These are phyloP conservation scores for Yarrowia keelungensis DNA, from an alignment of 805 yeast species.

Conservation along the genomic window DNA sequence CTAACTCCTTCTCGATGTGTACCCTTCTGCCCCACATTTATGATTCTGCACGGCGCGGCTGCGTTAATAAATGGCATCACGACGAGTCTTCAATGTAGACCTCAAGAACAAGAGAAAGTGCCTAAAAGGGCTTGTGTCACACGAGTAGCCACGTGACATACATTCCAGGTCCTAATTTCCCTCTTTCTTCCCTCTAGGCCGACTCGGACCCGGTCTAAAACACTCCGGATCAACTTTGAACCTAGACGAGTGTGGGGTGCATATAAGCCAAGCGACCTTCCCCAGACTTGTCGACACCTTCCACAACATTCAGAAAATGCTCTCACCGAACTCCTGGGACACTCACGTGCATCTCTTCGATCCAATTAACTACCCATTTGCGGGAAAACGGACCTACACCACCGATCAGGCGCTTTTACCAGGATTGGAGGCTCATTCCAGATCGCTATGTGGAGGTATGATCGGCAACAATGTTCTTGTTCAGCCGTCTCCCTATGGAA, in stretches of 20 bases:
- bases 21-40: neutral
- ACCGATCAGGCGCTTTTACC: constrained; percentile 22
- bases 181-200: neutral
- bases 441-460: constrained; percentile 26
- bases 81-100: neutral
- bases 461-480: constrained; percentile 24
- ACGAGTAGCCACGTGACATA: neutral
- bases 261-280: constrained; percentile 17
- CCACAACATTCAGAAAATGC: constrained; percentile 1
- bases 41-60: neutral
- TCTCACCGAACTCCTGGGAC: constrained; percentile 35
- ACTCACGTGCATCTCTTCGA: constrained; percentile 36
- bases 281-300: neutral
- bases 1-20: neutral
- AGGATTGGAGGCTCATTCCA: constrained; percentile 13
- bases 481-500: constrained; percentile 33
- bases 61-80: neutral
- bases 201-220: constrained; percentile 15
- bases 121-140: neutral
- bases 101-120: neutral
- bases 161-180: neutral
- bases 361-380: constrained; percentile 30
- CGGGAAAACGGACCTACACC: constrained; percentile 12
- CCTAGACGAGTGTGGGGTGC: constrained; percentile 24
- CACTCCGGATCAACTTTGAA: constrained; percentile 23